Percentiles rank a stretch among this genome's conserved stretches.
phyloP scores from a whole-genome alignment of 129 eudicot species.

The Scalesia atractyloides region DNA sequence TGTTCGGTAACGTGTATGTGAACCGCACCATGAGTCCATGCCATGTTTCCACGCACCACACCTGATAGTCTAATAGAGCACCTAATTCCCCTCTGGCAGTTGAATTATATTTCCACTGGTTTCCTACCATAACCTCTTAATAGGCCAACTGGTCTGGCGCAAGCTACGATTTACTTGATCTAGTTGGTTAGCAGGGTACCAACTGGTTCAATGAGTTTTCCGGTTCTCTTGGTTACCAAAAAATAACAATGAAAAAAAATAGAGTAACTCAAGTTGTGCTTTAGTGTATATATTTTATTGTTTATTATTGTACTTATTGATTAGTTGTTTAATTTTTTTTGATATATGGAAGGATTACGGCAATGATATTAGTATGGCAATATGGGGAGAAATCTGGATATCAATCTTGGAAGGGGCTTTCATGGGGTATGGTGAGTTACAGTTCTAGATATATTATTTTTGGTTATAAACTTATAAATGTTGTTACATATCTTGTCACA shows the following conservation, averaged over 20 bases:
- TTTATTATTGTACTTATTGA: slow-evolving; percentile 11
- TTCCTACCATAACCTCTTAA: no score
- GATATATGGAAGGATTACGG: slow-evolving; percentile 56
- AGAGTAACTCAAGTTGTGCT: neutral
- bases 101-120: no score
- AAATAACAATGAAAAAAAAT: neutral
- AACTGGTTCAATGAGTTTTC: no score
- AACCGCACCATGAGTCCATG: no score
- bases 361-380: slow-evolving; percentile 95
- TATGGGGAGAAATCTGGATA: slow-evolving; percentile 82
- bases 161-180: no score
- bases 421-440: slow-evolving; percentile 97
- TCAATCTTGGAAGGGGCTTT: slow-evolving; percentile 96
- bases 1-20: no score
- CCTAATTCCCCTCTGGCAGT: no score
- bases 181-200: no score
- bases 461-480: neutral
- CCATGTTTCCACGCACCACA: no score
- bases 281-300: slow-evolving; percentile 8
- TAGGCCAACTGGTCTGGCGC: no score
- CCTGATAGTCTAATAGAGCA: no score
- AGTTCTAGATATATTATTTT: neutral
- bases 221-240: no score
- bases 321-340: slow-evolving; percentile 16
- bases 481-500: neutral